These are phyloP conservation scores for Tylopilus sp. DNA, from an alignment of 1,284 basidiomycete genomes.

Conservation along the genomic window DNA sequence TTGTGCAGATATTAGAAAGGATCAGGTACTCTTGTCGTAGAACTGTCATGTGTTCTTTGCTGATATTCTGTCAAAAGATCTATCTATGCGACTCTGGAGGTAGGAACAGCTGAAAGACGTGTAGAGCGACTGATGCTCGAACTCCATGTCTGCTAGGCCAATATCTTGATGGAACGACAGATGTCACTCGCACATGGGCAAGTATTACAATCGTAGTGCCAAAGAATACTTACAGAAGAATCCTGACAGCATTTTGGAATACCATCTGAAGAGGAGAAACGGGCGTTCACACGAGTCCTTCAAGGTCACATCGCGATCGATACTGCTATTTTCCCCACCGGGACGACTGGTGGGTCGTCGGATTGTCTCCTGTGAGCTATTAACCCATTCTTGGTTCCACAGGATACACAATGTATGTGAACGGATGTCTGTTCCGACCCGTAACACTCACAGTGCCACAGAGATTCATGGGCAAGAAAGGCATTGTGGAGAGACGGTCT, in stretches of 20 bases:
- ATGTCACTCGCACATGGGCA: constrained; percentile 87
- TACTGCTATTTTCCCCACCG: constrained; percentile 79
- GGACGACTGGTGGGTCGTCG: constrained; percentile 67
- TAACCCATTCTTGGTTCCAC: background rate
- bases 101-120: constrained; percentile 24
- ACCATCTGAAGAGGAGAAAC: constrained; percentile 78
- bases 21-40: constrained; percentile 50
- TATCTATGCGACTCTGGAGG: constrained; percentile 96
- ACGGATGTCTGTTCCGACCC: background rate
- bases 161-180: constrained; percentile 92
- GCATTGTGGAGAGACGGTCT: constrained; percentile 91
- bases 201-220: constrained; percentile 15
- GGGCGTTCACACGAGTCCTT: constrained; percentile 89
- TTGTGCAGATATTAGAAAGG: constrained; percentile 71
- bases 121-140: background rate
- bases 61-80: constrained; percentile 44
- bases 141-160: constrained; percentile 54
- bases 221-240: background rate
- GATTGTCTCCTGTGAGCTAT: background rate
- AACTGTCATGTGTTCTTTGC: background rate
- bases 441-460: constrained; percentile 29
- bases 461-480: constrained; percentile 83
- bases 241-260: constrained; percentile 78
- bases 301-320: constrained; percentile 96
- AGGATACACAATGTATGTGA: constrained; percentile 58